Evolutionary conservation across 345 rosid species (phyloP).

Genomic region (Citrus medica): DNA sequence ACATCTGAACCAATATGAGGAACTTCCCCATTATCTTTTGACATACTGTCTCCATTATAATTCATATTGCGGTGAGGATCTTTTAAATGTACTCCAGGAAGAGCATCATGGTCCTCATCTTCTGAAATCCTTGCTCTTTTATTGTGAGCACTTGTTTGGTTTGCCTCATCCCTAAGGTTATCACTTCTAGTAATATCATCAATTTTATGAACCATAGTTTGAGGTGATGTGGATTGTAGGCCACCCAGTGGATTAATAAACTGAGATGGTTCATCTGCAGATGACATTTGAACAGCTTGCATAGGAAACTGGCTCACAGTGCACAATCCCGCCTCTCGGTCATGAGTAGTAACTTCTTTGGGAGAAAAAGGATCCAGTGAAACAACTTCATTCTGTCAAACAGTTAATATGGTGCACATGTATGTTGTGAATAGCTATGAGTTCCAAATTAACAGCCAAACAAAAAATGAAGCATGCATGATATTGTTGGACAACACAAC

Average conservation of each 20-base stretch:
- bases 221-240: slow-evolving; percentile 19
- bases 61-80: slow-evolving; percentile 26
- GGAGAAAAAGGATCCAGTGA: slow-evolving; percentile 60
- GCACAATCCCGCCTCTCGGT: slow-evolving; percentile 57
- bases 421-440: not conserved
- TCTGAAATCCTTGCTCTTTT: slow-evolving; percentile 57
- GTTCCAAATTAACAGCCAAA: slow-evolving; percentile 11
- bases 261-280: slow-evolving; percentile 50
- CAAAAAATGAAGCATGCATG: not conserved
- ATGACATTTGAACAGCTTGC: slow-evolving; percentile 44
- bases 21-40: slow-evolving; percentile 39
- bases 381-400: slow-evolving; percentile 67
- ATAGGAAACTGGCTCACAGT: slow-evolving; percentile 69
- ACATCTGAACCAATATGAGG: slow-evolving; percentile 71
- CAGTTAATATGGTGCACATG: not conserved
- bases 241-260: slow-evolving; percentile 47
- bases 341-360: slow-evolving; percentile 68
- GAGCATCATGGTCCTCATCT: slow-evolving; percentile 31
- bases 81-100: slow-evolving; percentile 34
- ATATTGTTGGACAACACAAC: not conserved
- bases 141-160: slow-evolving; percentile 25
- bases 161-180: slow-evolving; percentile 30
- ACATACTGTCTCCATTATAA: slow-evolving; percentile 27
- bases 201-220: slow-evolving; percentile 21
- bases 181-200: slow-evolving; percentile 19